Conservation (phyloP, 805 yeast genomes). For the Wickerhamomyces silvicola region DNA sequence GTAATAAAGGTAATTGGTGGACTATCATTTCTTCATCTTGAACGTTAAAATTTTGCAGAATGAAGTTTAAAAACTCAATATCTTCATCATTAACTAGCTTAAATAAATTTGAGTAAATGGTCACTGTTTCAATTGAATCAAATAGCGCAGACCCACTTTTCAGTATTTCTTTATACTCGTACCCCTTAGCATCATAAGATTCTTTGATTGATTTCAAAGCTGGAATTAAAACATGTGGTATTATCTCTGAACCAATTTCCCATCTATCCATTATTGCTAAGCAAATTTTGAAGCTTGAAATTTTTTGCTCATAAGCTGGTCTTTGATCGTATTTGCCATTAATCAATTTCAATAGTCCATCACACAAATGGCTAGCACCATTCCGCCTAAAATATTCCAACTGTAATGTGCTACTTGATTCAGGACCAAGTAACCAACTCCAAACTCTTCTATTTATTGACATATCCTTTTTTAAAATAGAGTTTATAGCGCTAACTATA, state of each 20-base stretch:
- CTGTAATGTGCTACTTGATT: slow-evolving; percentile 19
- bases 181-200: slow-evolving; percentile 17
- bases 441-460: slow-evolving; percentile 89
- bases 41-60: slow-evolving; percentile 60
- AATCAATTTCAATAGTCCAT: slow-evolving; percentile 48
- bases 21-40: slow-evolving; percentile 83
- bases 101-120: slow-evolving; percentile 67
- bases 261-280: slow-evolving; percentile 82
- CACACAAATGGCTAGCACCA: slow-evolving; percentile 45
- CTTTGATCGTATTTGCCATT: slow-evolving; percentile 22
- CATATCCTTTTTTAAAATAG: slow-evolving; percentile 83
- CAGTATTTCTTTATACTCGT: slow-evolving; percentile 38
- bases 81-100: slow-evolving; percentile 34
- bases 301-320: slow-evolving; percentile 26
- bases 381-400: slow-evolving; percentile 47
- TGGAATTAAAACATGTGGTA: slow-evolving; percentile 66
- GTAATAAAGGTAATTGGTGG: slow-evolving; percentile 66
- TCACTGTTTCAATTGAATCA: slow-evolving; percentile 77
- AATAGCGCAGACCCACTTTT: slow-evolving; percentile 63
- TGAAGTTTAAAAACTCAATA: slow-evolving; percentile 48
- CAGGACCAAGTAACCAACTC: slow-evolving; percentile 91
- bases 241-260: slow-evolving; percentile 80
- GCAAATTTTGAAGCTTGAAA: slow-evolving; percentile 57
- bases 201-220: slow-evolving; percentile 44
- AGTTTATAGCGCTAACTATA: slow-evolving; percentile 55